A percentile compares a stretch with the other conserved stretches of the same genome.
These are phyloP conservation scores for Lyophyllum atratum DNA, from an alignment of 768 basidiomycete species.

Conservation along the genomic window DNA sequence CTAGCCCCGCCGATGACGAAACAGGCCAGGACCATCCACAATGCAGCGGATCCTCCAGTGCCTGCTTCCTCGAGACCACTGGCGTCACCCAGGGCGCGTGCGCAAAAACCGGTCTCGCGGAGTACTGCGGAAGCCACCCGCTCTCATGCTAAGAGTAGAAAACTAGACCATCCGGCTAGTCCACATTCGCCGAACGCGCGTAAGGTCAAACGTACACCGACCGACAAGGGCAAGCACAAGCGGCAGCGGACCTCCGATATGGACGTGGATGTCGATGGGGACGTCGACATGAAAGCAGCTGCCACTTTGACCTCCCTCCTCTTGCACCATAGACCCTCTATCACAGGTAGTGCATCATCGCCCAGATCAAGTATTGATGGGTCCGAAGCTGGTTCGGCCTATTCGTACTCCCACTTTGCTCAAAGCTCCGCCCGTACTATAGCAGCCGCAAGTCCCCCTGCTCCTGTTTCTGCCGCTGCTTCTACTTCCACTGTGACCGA, in stretches of 20 bases:
- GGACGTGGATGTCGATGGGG: conserved; percentile 49
- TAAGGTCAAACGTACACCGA: conserved; percentile 39
- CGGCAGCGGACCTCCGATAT: conserved; percentile 28
- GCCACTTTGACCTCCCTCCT: conserved; percentile 76
- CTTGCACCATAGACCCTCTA: conserved; percentile 64
- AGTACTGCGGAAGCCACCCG: conserved; percentile 50
- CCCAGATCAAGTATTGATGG: conserved; percentile 74
- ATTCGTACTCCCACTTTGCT: conserved; percentile 63
- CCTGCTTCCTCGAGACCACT: conserved; percentile 50
- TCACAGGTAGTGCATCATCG: conserved; percentile 60
- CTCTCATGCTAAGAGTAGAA: conserved; percentile 42
- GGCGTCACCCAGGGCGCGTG: conserved; percentile 45
- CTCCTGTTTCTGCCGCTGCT: conserved; percentile 42
- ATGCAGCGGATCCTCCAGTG: conserved; percentile 68
- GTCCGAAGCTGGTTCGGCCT: conserved; percentile 63
- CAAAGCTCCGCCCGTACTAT: conserved; percentile 66
- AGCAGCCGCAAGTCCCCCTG: conserved; percentile 38
- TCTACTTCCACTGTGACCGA: conserved; percentile 30
- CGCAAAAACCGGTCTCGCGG: conserved; percentile 39
- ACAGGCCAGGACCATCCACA: conserved; percentile 79
- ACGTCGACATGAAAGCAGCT: conserved; percentile 82
- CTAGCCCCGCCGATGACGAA: conserved; percentile 77
- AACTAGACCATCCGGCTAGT: conserved; percentile 30
- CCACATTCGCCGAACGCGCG: conserved; percentile 41
- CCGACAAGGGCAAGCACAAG: conserved; percentile 53